These are phyloP conservation scores for Epichloe aotearoae DNA, from an alignment of 2,329 filamentous ascomycete genomes.

Conservation along the genomic window DNA sequence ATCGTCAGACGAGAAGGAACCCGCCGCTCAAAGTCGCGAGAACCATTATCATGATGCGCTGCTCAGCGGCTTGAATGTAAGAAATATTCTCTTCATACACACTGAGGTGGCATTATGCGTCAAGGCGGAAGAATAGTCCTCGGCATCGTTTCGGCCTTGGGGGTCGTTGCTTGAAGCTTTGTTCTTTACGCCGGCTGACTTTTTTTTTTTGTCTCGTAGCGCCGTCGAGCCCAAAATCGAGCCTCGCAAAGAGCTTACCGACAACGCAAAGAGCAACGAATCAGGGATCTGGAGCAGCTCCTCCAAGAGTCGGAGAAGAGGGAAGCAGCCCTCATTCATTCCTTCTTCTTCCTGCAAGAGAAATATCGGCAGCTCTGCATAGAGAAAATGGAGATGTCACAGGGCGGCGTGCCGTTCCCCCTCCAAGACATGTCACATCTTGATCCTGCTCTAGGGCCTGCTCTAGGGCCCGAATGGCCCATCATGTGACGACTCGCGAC, in stretches of 20 bases:
- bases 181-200: neutral
- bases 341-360: neutral
- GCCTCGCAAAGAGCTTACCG: constrained; percentile 20
- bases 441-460: neutral
- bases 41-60: constrained; percentile 40
- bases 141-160: too few species aligned
- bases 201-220: constrained; percentile 6
- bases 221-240: constrained; percentile 20
- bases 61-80: constrained; percentile 34
- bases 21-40: constrained; percentile 27
- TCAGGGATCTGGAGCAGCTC: constrained; percentile 47
- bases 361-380: neutral
- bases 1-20: neutral
- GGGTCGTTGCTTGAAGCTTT: neutral
- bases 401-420: neutral
- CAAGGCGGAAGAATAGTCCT: too few species aligned
- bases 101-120: too few species aligned
- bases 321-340: constrained; percentile 33
- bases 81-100: constrained; percentile 7
- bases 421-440: neutral
- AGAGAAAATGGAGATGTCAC: neutral
- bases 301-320: constrained; percentile 39
- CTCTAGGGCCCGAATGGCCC: neutral
- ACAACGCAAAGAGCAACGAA: constrained; percentile 38
- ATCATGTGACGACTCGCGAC: too few species aligned